Conservation (phyloP, 345 rosid species). For the Dovyalis caffra region DNA sequence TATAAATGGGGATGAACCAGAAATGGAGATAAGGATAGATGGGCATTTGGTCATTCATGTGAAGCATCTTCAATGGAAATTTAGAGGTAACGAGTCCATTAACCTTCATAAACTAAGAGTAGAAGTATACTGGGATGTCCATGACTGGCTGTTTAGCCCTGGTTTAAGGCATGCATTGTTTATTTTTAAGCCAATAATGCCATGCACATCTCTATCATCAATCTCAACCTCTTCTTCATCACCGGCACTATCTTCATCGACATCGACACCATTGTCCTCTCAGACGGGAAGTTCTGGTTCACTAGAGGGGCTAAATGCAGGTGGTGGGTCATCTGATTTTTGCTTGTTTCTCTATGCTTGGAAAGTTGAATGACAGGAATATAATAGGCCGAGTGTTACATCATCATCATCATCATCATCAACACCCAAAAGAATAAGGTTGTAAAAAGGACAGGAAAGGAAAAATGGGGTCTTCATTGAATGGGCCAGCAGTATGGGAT, state of each 20-base stretch:
- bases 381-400: not conserved
- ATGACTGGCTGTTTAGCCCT: conserved; percentile 71
- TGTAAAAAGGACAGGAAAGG: conserved; percentile 14
- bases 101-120: conserved; percentile 47
- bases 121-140: conserved; percentile 76
- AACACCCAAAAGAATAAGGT: conserved; percentile 15
- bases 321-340: conserved; percentile 45
- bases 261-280: conserved; percentile 42
- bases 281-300: conserved; percentile 37
- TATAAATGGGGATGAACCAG: conserved; percentile 42
- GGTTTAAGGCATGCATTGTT: conserved; percentile 68
- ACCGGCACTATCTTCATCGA: conserved; percentile 28
- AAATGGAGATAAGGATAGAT: conserved; percentile 65
- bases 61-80: conserved; percentile 79
- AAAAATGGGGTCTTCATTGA: conserved; percentile 8
- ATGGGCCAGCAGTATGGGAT: conserved; percentile 27
- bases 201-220: conserved; percentile 25
- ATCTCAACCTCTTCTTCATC: conserved; percentile 29
- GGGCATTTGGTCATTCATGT: conserved; percentile 56
- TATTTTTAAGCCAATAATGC: conserved; percentile 50
- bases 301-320: conserved; percentile 30
- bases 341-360: conserved; percentile 66
- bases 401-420: conserved; percentile 12
- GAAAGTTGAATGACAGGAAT: conserved; percentile 43
- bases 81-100: conserved; percentile 66